Percentiles rank a stretch among this genome's conserved stretches.
phyloP scores from a whole-genome alignment of 768 basidiomycete genomes.

The Tricholomella constricta region DNA sequence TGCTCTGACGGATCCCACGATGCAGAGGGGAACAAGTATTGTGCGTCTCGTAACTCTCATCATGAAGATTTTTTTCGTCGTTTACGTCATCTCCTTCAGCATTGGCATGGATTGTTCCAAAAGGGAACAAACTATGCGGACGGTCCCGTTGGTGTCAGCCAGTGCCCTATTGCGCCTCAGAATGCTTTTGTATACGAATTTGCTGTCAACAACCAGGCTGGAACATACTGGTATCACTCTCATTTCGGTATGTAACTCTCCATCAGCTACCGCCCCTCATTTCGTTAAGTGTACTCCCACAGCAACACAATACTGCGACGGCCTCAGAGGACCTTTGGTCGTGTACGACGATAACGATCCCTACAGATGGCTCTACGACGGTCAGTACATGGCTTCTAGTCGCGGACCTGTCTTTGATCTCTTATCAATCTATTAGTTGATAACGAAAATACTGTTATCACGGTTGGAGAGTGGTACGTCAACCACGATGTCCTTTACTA shows the following conservation, averaged over 20 bases:
- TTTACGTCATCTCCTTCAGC: slow-evolving; percentile 13
- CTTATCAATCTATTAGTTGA: neutral
- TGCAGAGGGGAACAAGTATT: slow-evolving; percentile 42
- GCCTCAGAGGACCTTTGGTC: slow-evolving; percentile 18
- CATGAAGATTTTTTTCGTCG: neutral
- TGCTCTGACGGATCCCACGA: slow-evolving; percentile 36
- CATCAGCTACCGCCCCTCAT: neutral
- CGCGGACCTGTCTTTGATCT: neutral
- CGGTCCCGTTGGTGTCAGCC: slow-evolving; percentile 30
- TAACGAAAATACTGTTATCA: slow-evolving; percentile 35
- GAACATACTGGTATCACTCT: slow-evolving; percentile 22
- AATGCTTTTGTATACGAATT: slow-evolving; percentile 39
- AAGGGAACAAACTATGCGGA: slow-evolving; percentile 33
- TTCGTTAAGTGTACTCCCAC: neutral
- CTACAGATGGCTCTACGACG: neutral
- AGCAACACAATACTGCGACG: slow-evolving; percentile 23
- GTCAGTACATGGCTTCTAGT: neutral
- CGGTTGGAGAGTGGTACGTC: slow-evolving; percentile 44
- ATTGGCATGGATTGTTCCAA: slow-evolving; percentile 39
- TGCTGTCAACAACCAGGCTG: slow-evolving; percentile 31
- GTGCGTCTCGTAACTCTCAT: slow-evolving; percentile 23
- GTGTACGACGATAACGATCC: slow-evolving; percentile 6
- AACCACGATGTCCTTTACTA: too few species aligned
- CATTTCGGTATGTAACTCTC: slow-evolving; percentile 13
- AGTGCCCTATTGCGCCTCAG: slow-evolving; percentile 37